Evolutionary conservation across 2,329 filamentous ascomycete species (phyloP).

Genomic region (Aspergillus neoniger): DNA sequence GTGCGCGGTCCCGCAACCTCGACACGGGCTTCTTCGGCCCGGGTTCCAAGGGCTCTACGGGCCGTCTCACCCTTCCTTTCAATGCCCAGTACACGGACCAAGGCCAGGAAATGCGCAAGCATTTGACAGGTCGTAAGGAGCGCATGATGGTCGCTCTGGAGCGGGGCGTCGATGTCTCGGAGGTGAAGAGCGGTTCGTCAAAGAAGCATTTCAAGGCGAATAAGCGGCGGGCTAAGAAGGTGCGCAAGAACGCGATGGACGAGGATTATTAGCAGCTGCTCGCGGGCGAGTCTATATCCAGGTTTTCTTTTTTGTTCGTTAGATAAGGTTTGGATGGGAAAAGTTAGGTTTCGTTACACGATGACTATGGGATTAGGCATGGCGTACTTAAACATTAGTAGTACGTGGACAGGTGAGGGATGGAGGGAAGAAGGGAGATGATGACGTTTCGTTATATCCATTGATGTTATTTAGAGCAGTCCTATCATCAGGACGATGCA

Average conservation of each 20-base stretch:
- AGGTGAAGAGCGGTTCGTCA: slow-evolving; percentile 61
- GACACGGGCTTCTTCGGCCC: slow-evolving; percentile 88
- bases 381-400: background rate
- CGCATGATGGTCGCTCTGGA: slow-evolving; percentile 77
- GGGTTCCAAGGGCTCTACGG: slow-evolving; percentile 58
- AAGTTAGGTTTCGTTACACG: background rate
- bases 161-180: slow-evolving; percentile 78
- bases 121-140: slow-evolving; percentile 80
- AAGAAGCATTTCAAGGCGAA: slow-evolving; percentile 76
- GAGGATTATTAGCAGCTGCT: slow-evolving; percentile 32
- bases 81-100: slow-evolving; percentile 87
- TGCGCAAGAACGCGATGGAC: slow-evolving; percentile 32
- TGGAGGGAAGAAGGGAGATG: background rate
- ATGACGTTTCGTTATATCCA: slow-evolving; percentile 1
- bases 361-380: too few relatives aligned
- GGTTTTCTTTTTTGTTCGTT: slow-evolving; percentile 10
- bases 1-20: slow-evolving; percentile 72
- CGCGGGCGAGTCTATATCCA: slow-evolving; percentile 24
- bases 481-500: background rate
- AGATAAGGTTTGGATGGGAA: slow-evolving; percentile 7
- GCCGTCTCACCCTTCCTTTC: slow-evolving; percentile 77
- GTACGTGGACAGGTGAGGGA: background rate
- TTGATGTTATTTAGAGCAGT: background rate
- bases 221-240: slow-evolving; percentile 38
- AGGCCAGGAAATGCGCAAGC: slow-evolving; percentile 69